A percentile compares a stretch with the other conserved stretches of the same genome.
Conservation (phyloP, 2,329 filamentous ascomycete species). For the Ceratocystis ficicola region DNA sequence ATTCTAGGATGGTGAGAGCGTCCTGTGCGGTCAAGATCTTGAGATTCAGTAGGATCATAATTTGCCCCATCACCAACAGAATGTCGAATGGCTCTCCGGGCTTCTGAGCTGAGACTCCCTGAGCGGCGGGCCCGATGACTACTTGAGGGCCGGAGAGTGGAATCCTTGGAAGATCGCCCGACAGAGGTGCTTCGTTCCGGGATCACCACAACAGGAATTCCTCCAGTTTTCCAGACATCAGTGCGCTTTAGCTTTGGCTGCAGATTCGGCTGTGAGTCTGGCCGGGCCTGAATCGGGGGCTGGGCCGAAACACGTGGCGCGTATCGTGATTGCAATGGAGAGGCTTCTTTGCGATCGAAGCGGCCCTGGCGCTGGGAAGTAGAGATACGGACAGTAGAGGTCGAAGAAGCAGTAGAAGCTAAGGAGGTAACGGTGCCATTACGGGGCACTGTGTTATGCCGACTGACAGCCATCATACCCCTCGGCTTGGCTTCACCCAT, state of each 20-base stretch:
- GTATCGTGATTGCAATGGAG: slow-evolving; percentile 10
- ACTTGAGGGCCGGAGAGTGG: slow-evolving; percentile 49
- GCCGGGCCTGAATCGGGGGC: slow-evolving; percentile 18
- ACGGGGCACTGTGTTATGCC: slow-evolving; percentile 3
- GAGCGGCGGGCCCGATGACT: slow-evolving; percentile 45
- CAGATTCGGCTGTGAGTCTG: slow-evolving; percentile 27
- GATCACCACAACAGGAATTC: slow-evolving; percentile 50
- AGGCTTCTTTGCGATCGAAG: slow-evolving; percentile 6
- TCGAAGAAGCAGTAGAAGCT: not conserved
- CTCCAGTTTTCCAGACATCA: slow-evolving; percentile 47
- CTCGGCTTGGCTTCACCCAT: not conserved
- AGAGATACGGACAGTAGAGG: not conserved
- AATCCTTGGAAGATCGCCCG: slow-evolving; percentile 35
- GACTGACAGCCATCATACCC: not conserved
- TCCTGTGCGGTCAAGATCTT: not conserved
- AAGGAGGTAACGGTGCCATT: slow-evolving; percentile 10
- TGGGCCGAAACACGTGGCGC: not conserved
- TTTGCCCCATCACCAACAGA: slow-evolving; percentile 26
- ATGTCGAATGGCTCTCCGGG: not conserved
- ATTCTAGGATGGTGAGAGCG: slow-evolving; percentile 31
- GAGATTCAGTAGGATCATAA: not conserved
- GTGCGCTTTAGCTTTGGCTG: slow-evolving; percentile 28
- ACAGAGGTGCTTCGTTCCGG: slow-evolving; percentile 46
- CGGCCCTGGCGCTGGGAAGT: slow-evolving; percentile 10
- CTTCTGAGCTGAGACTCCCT: slow-evolving; percentile 31